Base-by-base conservation (phyloP, 2,329 filamentous ascomycete species). In the Acrodontium crateriforme region DNA sequence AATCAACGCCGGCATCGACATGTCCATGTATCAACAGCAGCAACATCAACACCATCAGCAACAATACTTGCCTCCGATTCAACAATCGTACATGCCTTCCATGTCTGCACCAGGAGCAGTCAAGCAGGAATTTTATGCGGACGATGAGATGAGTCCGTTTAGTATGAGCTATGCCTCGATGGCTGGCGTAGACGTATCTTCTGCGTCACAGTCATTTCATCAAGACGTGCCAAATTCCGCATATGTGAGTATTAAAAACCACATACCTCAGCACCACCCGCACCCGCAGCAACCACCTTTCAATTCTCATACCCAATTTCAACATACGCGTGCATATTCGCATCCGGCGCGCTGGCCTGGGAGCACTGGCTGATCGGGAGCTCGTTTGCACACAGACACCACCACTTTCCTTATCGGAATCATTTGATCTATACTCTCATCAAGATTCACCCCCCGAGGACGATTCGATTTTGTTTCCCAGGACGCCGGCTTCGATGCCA, bases 331-430 rank as follows among this genome's bases (percentile, higher is more conserved):
- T n/a, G n/a, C n/a, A n/a, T 31, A 31, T 33, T 40, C 41, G 43
- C 27, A 46, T 47, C 43, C 46, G 28, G 36, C 34, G 34, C 29
- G 13, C 16, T 39, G 32, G 31, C 38, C 35, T 25, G 35, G 34
- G 34, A 41, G 31, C 31, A 36, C 31, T 35, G 42, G 41, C 46
- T 52, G 41, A 49, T 44, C 21, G 25, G 28, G 31, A 31, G 19
- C 25, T 34, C n/a, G n/a, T n/a, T n/a, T n/a, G n/a, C n/a, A n/a
- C 20, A 25, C 59, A 84, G 78, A 83, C 78, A 54, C 78, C 78
- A 58, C 74, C 78, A 49, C 69, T 83, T n/a, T n/a, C n/a, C n/a
- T n/a, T n/a, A 44, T 78, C 75, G 46, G 75, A 78, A 51, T 77
- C 73, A 16, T 79, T 74, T 53, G 74, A 79, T 45, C 69, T 73